Evolutionary conservation across 768 basidiomycete genomes (phyloP), one percentile per base, ranked within the genome.

Genomic region (Clitopilus hobsonii): DNA sequence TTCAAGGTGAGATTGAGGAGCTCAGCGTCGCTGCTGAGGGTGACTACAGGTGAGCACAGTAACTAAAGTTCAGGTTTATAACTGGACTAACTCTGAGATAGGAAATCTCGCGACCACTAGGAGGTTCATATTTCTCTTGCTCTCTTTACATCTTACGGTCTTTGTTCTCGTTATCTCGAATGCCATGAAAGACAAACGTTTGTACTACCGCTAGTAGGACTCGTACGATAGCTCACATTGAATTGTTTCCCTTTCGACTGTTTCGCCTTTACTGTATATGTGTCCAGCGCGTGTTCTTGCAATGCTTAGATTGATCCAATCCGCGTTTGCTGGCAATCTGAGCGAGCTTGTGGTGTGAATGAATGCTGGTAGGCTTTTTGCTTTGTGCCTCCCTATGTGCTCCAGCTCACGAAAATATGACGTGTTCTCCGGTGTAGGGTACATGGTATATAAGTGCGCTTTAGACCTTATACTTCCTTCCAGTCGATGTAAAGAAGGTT

Each of bases 401-500:
- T n/a, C n/a, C n/a, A n/a, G n/a, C n/a, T n/a, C n/a, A n/a, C n/a
- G n/a, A n/a, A n/a, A n/a, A n/a, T n/a, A n/a, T n/a, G n/a, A n/a
- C n/a, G n/a, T n/a, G n/a, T n/a, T n/a, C n/a, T n/a, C n/a, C n/a
- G n/a, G n/a, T n/a, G n/a, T n/a, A n/a, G n/a, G n/a, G n/a, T n/a
- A n/a, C n/a, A n/a, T n/a, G n/a, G n/a, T n/a, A n/a, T 23, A 11
- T 18, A 3, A 45, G 41, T 45, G n/a, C 3, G 38, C 28, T 52
- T 56, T 84, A 93, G 65, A 92, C 91, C 75, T 91, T 92, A 77
- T 93, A 94, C 65, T 85, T 79, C 69, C 91, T 82, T 29, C 91
- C 92, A 6, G 93, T 94, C 69, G 88, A 84, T n/a, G 91, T 94
- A 74, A 98, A 98, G 85, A 96, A 98, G 18, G 92, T 95, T 71